Conservation (phyloP, 1,284 basidiomycete genomes). For the Cryptococcus wingfieldii region DNA sequence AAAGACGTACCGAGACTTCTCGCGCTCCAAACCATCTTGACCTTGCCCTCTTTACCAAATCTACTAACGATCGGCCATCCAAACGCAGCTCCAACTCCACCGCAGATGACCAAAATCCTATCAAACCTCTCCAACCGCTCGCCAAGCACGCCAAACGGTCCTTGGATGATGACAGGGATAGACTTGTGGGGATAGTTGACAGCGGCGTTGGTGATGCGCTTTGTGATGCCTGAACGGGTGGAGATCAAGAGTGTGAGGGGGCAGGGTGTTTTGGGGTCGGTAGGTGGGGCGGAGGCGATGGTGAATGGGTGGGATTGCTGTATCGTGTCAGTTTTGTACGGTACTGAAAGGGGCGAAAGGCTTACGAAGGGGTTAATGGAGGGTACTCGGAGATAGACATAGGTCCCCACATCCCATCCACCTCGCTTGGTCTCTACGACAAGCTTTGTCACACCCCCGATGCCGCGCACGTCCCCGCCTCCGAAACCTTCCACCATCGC, state of each 20-base stretch:
- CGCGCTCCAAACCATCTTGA: slow-evolving; percentile 5
- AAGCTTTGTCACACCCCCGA: slow-evolving; percentile 2
- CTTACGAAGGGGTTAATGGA: slow-evolving; percentile 5
- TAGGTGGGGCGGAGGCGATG: slow-evolving; percentile 1
- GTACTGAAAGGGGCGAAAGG: not conserved
- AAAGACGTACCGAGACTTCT: slow-evolving; percentile 2
- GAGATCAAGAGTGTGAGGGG: not conserved
- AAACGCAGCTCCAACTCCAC: slow-evolving; percentile 5
- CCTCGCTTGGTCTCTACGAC: not conserved
- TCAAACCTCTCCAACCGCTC: slow-evolving; percentile 4
- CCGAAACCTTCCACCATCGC: not conserved
- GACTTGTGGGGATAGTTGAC: not conserved
- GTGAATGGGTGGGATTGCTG: slow-evolving; percentile 2
- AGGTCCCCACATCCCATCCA: not conserved
- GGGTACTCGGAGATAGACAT: slow-evolving; percentile 4
- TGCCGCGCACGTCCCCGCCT: not conserved
- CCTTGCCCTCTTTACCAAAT: not conserved
- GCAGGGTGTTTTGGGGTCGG: not conserved
- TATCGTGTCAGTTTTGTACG: too few species aligned
- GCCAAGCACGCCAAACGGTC: slow-evolving; percentile 2
- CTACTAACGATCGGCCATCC: slow-evolving; percentile 4
- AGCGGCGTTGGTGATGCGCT: not conserved
- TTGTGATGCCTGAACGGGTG: slow-evolving; percentile 3
- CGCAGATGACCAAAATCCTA: slow-evolving; percentile 1
- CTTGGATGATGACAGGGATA: slow-evolving; percentile 3